A percentile compares a stretch with the other conserved stretches of the same genome.
These are phyloP conservation scores for Gamsiella multidivaricata DNA, from an alignment of 192 early-diverging fungal genomes.

Conservation along the genomic window DNA sequence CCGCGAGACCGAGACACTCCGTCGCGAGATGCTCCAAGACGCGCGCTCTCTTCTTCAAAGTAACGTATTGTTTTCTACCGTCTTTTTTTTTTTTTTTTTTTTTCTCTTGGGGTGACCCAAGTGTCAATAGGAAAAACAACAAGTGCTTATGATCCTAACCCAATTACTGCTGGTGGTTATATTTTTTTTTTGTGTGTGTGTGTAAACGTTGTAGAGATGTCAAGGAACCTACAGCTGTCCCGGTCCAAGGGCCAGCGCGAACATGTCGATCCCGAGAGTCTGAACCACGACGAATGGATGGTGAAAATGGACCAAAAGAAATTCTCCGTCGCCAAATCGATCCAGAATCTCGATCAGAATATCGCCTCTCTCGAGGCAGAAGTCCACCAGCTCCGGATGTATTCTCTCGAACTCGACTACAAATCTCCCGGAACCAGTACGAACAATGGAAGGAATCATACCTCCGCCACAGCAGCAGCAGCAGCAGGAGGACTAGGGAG, in stretches of 20 bases:
- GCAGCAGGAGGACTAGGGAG: not conserved
- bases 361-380: conserved; percentile 39
- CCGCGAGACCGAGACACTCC: conserved; percentile 23
- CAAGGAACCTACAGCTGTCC: conserved; percentile 31
- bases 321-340: conserved; percentile 30
- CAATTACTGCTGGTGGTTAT: too few species aligned
- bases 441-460: not conserved
- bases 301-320: conserved; percentile 34
- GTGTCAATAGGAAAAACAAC: too few species aligned
- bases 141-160: too few species aligned
- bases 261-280: conserved; percentile 30
- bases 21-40: conserved; percentile 25
- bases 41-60: conserved; percentile 27
- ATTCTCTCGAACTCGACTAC: conserved; percentile 29
- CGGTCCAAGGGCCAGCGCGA: conserved; percentile 21
- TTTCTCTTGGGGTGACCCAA: not conserved
- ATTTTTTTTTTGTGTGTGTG: too few species aligned
- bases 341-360: conserved; percentile 38
- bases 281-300: conserved; percentile 32
- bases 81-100: not conserved
- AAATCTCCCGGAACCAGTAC: not conserved
- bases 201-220: too few species aligned
- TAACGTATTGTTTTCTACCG: not conserved
- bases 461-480: not conserved
- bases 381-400: conserved; percentile 25